Conservation (phyloP, 1,284 basidiomycete species). For the Ceratobasidium sp. region DNA sequence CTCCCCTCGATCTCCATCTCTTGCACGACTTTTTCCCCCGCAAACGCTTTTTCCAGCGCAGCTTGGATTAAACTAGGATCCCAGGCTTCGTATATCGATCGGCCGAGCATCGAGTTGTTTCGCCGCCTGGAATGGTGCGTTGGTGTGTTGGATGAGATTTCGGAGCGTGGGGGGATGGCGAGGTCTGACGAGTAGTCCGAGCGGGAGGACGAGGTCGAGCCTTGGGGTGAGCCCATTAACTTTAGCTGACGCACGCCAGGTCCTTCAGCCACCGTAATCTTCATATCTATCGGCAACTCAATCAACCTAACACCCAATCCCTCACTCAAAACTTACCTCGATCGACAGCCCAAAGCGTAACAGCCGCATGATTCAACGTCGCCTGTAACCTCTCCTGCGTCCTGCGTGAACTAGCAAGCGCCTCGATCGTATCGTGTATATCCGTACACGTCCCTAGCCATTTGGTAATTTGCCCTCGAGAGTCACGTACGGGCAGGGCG, state of each 20-base stretch:
- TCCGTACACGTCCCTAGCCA: constrained; percentile 45
- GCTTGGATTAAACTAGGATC: constrained; percentile 9
- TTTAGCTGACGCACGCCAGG: constrained; percentile 35
- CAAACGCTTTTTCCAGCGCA: constrained; percentile 34
- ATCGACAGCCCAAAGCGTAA: constrained; percentile 40
- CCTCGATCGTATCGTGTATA: constrained; percentile 44
- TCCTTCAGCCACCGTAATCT: constrained; percentile 40
- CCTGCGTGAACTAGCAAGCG: constrained; percentile 25
- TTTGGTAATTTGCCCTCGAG: constrained; percentile 25
- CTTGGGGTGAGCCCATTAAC: constrained; percentile 30
- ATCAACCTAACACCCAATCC: background rate
- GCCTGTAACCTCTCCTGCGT: constrained; percentile 32
- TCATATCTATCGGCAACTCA: constrained; percentile 8
- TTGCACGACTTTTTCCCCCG: constrained; percentile 23
- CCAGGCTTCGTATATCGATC: constrained; percentile 37
- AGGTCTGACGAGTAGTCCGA: constrained; percentile 27
- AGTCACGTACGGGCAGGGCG: constrained; percentile 38
- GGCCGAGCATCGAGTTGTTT: constrained; percentile 42
- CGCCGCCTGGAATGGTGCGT: background rate
- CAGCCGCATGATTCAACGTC: constrained; percentile 41
- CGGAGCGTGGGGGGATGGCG: background rate
- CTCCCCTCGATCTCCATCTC: constrained; percentile 43
- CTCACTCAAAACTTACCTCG: background rate
- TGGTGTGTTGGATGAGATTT: background rate
- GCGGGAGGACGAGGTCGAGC: constrained; percentile 31